A percentile compares a stretch with the other conserved stretches of the same genome.
Evolutionary conservation across 306 rosid species (phyloP).

Genomic region (Aeschynomene evenia): DNA sequence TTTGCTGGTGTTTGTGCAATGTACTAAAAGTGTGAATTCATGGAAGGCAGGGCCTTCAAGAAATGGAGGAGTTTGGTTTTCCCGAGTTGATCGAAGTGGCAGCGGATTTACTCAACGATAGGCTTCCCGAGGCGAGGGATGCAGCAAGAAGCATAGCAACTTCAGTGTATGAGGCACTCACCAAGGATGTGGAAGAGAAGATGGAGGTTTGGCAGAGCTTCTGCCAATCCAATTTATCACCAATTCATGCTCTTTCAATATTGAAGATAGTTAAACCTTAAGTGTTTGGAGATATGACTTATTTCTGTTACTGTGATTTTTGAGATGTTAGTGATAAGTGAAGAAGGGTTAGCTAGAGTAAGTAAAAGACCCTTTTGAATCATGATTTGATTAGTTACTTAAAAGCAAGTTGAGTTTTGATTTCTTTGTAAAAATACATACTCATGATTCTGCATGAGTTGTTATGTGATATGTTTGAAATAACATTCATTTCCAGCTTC

Average conservation of each 20-base stretch:
- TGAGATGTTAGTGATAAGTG: not conserved
- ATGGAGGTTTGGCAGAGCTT: constrained; percentile 79
- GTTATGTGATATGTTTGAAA: not conserved
- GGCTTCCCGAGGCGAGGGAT: constrained; percentile 94
- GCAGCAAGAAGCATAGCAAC: constrained; percentile 76
- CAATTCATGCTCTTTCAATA: constrained; percentile 63
- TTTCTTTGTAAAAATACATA: constrained; percentile 29
- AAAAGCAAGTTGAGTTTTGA: not conserved
- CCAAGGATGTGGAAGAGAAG: constrained; percentile 58
- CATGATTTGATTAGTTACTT: no score
- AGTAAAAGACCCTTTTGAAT: not conserved
- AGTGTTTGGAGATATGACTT: not conserved
- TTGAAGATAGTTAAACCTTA: constrained; percentile 61
- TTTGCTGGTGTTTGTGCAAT: not conserved
- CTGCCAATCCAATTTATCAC: constrained; percentile 68
- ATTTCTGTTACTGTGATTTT: not conserved
- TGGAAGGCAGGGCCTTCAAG: constrained; percentile 59
- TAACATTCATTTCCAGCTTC: constrained; percentile 2
- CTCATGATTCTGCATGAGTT: constrained; percentile 40
- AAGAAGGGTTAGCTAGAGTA: not conserved
- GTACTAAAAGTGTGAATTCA: not conserved
- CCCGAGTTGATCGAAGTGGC: constrained; percentile 63
- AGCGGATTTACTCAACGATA: constrained; percentile 73
- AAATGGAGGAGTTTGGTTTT: constrained; percentile 71
- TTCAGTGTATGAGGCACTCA: constrained; percentile 45